Percentiles rank a stretch among this genome's conserved stretches.
Evolutionary conservation across 2,329 filamentous ascomycete species (phyloP).

Genomic region (Dactylellina parvicollis): DNA sequence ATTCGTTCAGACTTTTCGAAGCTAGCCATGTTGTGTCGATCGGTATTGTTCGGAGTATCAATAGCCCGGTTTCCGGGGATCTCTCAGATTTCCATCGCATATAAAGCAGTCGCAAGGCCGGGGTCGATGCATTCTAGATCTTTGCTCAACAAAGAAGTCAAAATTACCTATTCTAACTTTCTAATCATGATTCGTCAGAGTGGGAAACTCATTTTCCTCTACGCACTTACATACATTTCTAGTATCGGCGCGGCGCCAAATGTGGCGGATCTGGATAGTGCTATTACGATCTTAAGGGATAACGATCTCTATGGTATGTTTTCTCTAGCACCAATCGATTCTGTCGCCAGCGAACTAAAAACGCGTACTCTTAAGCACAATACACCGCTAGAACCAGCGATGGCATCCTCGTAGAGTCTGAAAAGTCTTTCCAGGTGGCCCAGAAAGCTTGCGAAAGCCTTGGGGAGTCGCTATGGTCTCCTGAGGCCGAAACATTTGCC

Average conservation of each 20-base stretch:
- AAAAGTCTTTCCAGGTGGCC: neutral
- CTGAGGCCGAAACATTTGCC: constrained; percentile 15
- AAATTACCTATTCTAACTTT: too few relatives aligned
- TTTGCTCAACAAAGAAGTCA: too few relatives aligned
- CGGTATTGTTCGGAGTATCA: too few relatives aligned
- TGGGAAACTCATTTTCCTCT: too few relatives aligned
- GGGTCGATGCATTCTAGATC: too few relatives aligned
- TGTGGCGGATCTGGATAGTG: constrained; percentile 9
- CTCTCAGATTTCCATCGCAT: too few relatives aligned
- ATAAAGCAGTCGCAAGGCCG: too few relatives aligned
- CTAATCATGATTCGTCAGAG: too few relatives aligned
- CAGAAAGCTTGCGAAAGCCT: constrained; percentile 6
- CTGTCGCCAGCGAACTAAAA: neutral
- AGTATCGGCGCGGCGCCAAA: neutral
- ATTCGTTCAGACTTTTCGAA: too few relatives aligned
- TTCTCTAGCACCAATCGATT: neutral
- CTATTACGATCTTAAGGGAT: constrained; percentile 28
- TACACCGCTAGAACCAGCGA: constrained; percentile 12
- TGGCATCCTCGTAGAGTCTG: constrained; percentile 19
- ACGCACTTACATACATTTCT: too few relatives aligned
- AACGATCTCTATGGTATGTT: constrained; percentile 38
- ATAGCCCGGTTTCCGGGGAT: too few relatives aligned
- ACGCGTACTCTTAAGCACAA: constrained; percentile 18
- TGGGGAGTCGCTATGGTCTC: constrained; percentile 27
- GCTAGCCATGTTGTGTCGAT: too few relatives aligned